Evolutionary conservation across 768 basidiomycete species (phyloP).

Genomic region (Hebeloma cylindrosporum): DNA sequence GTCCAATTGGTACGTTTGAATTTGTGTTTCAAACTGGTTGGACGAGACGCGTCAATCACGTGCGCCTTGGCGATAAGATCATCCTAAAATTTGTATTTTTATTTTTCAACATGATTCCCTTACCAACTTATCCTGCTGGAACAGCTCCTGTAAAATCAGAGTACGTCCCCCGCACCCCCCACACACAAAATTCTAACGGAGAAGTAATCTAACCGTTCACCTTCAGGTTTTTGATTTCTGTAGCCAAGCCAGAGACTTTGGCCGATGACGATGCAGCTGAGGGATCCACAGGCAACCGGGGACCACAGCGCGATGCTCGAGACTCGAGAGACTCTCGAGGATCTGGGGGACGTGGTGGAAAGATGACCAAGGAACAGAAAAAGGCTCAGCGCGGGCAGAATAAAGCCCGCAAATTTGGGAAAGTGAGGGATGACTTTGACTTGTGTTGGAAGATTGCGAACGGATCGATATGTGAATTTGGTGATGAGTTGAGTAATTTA

Average conservation of each 20-base stretch:
- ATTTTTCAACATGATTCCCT: neutral
- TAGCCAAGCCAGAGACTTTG: slow-evolving; percentile 19
- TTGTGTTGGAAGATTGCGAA: slow-evolving; percentile 81
- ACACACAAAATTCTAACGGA: neutral
- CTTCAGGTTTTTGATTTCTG: slow-evolving; percentile 34
- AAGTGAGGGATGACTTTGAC: slow-evolving; percentile 76
- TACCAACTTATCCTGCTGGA: slow-evolving; percentile 25
- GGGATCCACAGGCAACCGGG: slow-evolving; percentile 42
- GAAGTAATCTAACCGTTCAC: neutral
- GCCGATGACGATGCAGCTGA: slow-evolving; percentile 58
- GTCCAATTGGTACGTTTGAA: too few relatives aligned
- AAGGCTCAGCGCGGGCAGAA: slow-evolving; percentile 80
- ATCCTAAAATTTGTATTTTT: too few relatives aligned
- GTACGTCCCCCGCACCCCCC: slow-evolving; percentile 23
- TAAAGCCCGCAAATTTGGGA: slow-evolving; percentile 77
- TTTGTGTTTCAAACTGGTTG: too few relatives aligned
- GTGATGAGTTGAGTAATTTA: slow-evolving; percentile 47
- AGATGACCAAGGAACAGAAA: slow-evolving; percentile 60
- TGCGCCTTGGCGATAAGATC: too few relatives aligned
- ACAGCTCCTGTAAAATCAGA: slow-evolving; percentile 41
- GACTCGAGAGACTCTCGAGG: slow-evolving; percentile 18
- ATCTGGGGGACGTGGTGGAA: slow-evolving; percentile 22
- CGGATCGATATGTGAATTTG: slow-evolving; percentile 69
- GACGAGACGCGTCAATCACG: too few relatives aligned
- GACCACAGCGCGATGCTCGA: slow-evolving; percentile 23